Conservation (phyloP, 768 basidiomycete genomes). For the Podaxis pistillaris region DNA sequence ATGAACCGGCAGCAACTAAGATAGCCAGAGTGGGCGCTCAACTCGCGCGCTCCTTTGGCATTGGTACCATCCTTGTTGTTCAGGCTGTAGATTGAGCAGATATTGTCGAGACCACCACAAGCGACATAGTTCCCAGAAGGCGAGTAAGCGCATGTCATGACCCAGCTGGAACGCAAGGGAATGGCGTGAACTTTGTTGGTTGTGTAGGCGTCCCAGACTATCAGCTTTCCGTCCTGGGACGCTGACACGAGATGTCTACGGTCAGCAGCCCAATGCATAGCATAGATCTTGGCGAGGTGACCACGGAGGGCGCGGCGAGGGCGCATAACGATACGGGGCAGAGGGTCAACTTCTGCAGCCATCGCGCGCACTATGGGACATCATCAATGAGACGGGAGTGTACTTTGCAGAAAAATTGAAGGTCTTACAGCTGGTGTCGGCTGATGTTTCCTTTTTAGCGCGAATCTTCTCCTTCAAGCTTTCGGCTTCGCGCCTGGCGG, state of each 20-base stretch:
- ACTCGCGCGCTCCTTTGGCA: conserved; percentile 88
- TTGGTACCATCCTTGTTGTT: conserved; percentile 75
- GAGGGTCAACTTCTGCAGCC: conserved; percentile 93
- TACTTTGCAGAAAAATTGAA: neutral
- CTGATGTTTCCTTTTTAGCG: conserved; percentile 92
- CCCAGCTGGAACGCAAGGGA: conserved; percentile 96
- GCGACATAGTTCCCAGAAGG: conserved; percentile 97
- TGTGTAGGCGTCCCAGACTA: conserved; percentile 99
- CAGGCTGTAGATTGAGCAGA: conserved; percentile 97
- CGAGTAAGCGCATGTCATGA: conserved; percentile 99
- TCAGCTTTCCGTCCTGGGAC: conserved; percentile 99
- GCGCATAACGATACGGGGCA: conserved; percentile 96
- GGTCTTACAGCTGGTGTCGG: conserved; percentile 93
- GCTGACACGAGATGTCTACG: conserved; percentile 97
- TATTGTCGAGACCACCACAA: conserved; percentile 98
- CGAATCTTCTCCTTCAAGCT: conserved; percentile 98
- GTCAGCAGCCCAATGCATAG: conserved; percentile 99
- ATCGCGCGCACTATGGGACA: conserved; percentile 83
- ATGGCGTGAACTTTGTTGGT: conserved; percentile 99
- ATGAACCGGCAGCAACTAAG: conserved; percentile 98
- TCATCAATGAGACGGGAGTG: conserved; percentile 15
- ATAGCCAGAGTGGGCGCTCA: conserved; percentile 97
- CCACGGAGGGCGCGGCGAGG: conserved; percentile 93
- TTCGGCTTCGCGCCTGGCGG: conserved; percentile 95
- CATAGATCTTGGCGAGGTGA: conserved; percentile 99